Base-by-base conservation (phyloP, 805 yeast genomes). In the Groenewaldozyma salmanticensis region DNA sequence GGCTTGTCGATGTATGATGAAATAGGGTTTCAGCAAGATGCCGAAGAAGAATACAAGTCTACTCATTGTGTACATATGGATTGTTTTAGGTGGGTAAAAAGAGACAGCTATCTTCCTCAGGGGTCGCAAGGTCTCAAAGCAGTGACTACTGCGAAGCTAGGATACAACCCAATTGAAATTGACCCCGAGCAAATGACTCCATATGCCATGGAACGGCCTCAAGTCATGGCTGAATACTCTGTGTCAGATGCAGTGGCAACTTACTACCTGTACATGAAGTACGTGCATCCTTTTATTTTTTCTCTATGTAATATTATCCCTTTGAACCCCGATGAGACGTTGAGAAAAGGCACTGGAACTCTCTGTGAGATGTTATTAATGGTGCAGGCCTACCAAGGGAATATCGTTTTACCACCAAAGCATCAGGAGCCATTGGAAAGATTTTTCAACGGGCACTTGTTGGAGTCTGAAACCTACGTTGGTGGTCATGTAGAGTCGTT, bases 191-290 rank as follows among this genome's bases (percentile, higher is more conserved):
- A 88, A 38, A 92, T 92, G 99, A 87, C 96, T 0, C 96, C 96
- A 0, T 92, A 90, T 60, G 99, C 99, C 3, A 77, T 80, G 50
- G 95, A 88, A 54, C 76, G 81, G 52, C 98, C 99, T 1, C 97
- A 92, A 55, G 65, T 81, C 3, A 63, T 92, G 39, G 86, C 98
- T 0, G 98, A 94, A 58, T 92, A 92, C 61, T 94, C 98, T 1
- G 99, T 92, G 21, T 94, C 98, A 43, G 99, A 92, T 70, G 99
- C 99, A 9, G 98, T 94, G 31, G 98, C 98, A 3, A 92, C 99
- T 0, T 92, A 88, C 58, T 92, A 92, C 61, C 67, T 92, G 35
- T 92, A 88, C 66, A 88, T 82, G 77, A 92, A 92, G 62, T 94
- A 92, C 57, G 96, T 92, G 39, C 97, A 88, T 61, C 97, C 97